Base-by-base conservation (phyloP, 1,284 basidiomycete species). In the Fomitopsis palustris region DNA sequence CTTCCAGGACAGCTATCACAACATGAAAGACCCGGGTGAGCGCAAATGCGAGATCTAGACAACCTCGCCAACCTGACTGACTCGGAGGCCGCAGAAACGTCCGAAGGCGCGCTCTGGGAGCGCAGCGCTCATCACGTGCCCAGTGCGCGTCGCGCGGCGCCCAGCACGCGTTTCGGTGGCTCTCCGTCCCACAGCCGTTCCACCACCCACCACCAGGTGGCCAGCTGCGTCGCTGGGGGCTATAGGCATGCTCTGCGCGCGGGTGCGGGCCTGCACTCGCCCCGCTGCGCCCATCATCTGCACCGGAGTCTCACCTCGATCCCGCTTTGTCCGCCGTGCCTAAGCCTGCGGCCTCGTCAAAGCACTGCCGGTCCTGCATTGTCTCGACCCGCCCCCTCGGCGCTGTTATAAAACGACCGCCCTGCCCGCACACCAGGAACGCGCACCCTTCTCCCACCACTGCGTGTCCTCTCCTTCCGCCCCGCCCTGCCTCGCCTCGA, bases 241-340 rank as follows among this genome's bases (percentile, higher is more conserved):
- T 29, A 10, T 45, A 19, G 6, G 42, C 45, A 47, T 47, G 45
- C 45, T n/a, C 14, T 12, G 45, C 25, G 27, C 45, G 45, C 25
- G 45, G n/a, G 19, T 8, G 4, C 42, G 12, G 42, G 23, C 42
- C 42, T 23, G 42, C 42, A 19, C 42, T 19, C 21, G 7, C 23
- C n/a, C 42, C 23, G 8, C 35, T 37, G 35, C 35, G 35, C 31
- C 23, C 23, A 27, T 17, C 39, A 41, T 45, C 47, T 33, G 12
- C 6, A 21, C 27, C 31, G 17, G 16, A 29, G 21, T 51, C 49
- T 52, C 49, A 33, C 33, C 49, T 52, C 45, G 25, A 47, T 47
- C n/a, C 49, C 54, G 54, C 54, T 55, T 55, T 55, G 54, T 55
- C 54, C n/a, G n/a, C n/a, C n/a, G n/a, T 43, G 39, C 16, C 33